Base-by-base conservation (phyloP, 345 rosid genomes). In the Barbarea vulgaris region DNA sequence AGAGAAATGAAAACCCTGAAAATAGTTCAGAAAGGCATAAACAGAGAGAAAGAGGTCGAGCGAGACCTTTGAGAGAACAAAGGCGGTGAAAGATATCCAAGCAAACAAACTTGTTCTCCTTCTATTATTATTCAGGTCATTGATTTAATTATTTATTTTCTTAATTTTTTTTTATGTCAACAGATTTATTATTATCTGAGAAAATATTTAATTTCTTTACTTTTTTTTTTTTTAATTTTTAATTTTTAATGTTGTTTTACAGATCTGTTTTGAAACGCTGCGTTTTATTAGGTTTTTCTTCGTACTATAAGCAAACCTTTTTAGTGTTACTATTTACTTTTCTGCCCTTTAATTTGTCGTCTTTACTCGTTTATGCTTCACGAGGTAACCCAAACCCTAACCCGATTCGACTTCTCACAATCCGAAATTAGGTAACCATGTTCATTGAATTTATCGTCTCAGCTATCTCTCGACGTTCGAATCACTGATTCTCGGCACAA, bases 371-470 rank as follows among this genome's bases (percentile, higher is more conserved):
- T 60, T 37, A 7, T 46, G 39, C 34, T n/a, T 19, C 57, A 62
- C 50, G 42, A 58, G 53, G 48, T 10, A 79, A 76, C 85, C 84
- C 81, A 72, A 86, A 81, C 83, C 85, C 79, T 78, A 81, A 70
- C 60, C 42, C n/a, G 39, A 68, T 22, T 68, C 52, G 67, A 48
- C 25, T 58, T 42, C 27, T 21, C 19, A 19, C 31, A 15, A 9
- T 41, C 33, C 65, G 70, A 39, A 59, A 63, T 69, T 63, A 33
- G 71, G 52, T 13, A 0, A 0, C 27, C 28, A 36, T 67, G 63
- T 62, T 58, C 64, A 7, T 51, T 47, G 70, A 7, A 61, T 68
- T 58, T 15, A 22, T 67, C 60, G 47, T 70, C 10, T 57, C 57
- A 15, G 19, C 54, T 11, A 27, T 15, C 37, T 34, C 61, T 53